Base-by-base conservation (phyloP, 2,329 filamentous ascomycete species). In the Talaromyces sp. region DNA sequence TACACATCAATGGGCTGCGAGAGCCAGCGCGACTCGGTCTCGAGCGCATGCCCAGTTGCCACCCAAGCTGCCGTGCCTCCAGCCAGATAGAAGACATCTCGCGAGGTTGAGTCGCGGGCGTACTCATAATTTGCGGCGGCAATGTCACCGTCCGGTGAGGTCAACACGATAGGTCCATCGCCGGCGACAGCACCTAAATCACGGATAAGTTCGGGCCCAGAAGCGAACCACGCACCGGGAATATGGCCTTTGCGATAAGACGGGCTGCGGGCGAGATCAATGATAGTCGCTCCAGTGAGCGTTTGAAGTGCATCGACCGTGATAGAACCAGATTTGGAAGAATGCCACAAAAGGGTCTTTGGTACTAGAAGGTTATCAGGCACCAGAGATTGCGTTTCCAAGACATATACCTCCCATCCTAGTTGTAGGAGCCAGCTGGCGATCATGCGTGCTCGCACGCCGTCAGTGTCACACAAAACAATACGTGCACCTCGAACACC, bases 1-100 rank as follows among this genome's bases (percentile, higher is more conserved):
- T 75, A 74, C n/a, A 75, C 70, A 39, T 75, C 73, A 27, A 74
- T 73, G 2, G 73, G 72, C 48, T 72, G 63, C 11, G 73, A 75
- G 19, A 75, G 67, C 71, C 72, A 74, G 2, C 69, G 69, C 2
- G 65, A 37, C 37, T 74, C 71, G 1, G 69, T 72, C 63, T 74
- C 73, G 1, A 74, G 60, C 1, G 66, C 3, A 56, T 67, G 43
- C 0, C 68, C 72, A 3, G 68, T 64, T 24, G 66, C 68, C 24
- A 65, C 60, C 73, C 73, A 75, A 4, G 72, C 71, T 14, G 58
- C 65, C 8, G 73, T 75, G 8, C 73, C 73, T 27, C 73, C 73
- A 0, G 24, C 56, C 11, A 75, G 57, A 63, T 73, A 72, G 0
- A 71, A 27, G 5, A 74, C 61, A 2, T 63, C 37, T 63, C 61